phyloP scores from a whole-genome alignment of 2,329 filamentous ascomycete genomes.

The Pyrenophora graminea region DNA sequence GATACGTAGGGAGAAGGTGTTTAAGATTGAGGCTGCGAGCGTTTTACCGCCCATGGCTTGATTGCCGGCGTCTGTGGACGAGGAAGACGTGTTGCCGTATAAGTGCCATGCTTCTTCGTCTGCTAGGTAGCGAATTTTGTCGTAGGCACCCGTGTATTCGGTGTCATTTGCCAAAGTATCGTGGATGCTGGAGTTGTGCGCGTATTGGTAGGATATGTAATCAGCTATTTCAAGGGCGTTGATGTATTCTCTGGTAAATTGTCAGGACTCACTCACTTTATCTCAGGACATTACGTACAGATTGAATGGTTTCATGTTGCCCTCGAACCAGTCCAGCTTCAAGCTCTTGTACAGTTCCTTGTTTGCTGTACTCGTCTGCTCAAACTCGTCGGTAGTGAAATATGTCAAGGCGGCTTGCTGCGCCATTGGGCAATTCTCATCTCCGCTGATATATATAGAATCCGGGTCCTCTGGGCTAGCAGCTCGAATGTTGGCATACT shows the following conservation, averaged over 20 bases:
- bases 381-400: slow-evolving; percentile 48
- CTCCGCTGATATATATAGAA: slow-evolving; percentile 57
- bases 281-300: slow-evolving; percentile 22
- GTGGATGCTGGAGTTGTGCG: slow-evolving; percentile 55
- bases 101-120: slow-evolving; percentile 53
- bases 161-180: slow-evolving; percentile 37
- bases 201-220: slow-evolving; percentile 58
- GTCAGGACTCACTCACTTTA: neutral
- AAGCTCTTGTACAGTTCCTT: slow-evolving; percentile 54
- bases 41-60: slow-evolving; percentile 40
- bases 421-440: slow-evolving; percentile 51
- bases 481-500: slow-evolving; percentile 58
- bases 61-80: slow-evolving; percentile 18
- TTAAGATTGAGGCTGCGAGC: slow-evolving; percentile 32
- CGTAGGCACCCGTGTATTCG: slow-evolving; percentile 25
- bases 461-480: slow-evolving; percentile 53
- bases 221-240: slow-evolving; percentile 61
- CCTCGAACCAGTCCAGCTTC: slow-evolving; percentile 50
- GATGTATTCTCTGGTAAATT: slow-evolving; percentile 49
- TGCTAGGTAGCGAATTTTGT: slow-evolving; percentile 50
- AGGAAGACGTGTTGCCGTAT: slow-evolving; percentile 50
- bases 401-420: slow-evolving; percentile 48
- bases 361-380: slow-evolving; percentile 44
- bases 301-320: slow-evolving; percentile 43
- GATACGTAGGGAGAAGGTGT: slow-evolving; percentile 29